A percentile compares a stretch with the other conserved stretches of the same genome.
Evolutionary conservation across 2,329 filamentous ascomycete genomes (phyloP).

Genomic region (Penicillium sp.): DNA sequence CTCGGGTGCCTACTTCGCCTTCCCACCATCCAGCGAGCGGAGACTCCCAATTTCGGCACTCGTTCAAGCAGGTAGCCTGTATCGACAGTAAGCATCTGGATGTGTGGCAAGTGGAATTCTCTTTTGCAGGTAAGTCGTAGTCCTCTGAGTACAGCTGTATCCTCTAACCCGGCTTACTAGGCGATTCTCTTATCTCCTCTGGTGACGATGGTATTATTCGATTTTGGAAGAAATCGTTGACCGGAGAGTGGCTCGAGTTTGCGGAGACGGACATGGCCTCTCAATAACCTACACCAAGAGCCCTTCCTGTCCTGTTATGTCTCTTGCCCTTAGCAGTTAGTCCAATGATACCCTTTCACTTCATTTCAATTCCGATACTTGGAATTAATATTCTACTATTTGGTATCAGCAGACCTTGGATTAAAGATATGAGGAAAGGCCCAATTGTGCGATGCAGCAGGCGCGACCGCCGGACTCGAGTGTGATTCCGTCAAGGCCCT

Average conservation of each 20-base stretch:
- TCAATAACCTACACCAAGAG: slow-evolving; percentile 17
- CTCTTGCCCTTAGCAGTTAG: background rate
- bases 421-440: too few species aligned
- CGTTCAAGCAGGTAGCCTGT: slow-evolving; percentile 40
- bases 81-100: slow-evolving; percentile 44
- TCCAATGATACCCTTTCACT: slow-evolving; percentile 21
- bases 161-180: slow-evolving; percentile 20
- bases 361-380: slow-evolving; percentile 1
- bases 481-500: background rate
- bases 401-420: background rate
- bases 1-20: slow-evolving; percentile 27
- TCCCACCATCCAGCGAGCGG: slow-evolving; percentile 31
- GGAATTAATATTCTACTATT: background rate
- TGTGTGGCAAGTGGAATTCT: slow-evolving; percentile 44
- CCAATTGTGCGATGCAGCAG: slow-evolving; percentile 5
- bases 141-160: background rate
- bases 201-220: slow-evolving; percentile 41
- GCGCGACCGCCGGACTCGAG: slow-evolving; percentile 6
- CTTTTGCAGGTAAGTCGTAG: slow-evolving; percentile 36
- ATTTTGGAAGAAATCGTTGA: slow-evolving; percentile 43
- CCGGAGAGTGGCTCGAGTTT: slow-evolving; percentile 44
- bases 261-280: slow-evolving; percentile 40
- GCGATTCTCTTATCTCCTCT: slow-evolving; percentile 42
- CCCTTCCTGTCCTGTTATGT: background rate
- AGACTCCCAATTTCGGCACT: slow-evolving; percentile 40